Conservation (phyloP, 305 asterid species). For the Fraxinus baroniana region DNA sequence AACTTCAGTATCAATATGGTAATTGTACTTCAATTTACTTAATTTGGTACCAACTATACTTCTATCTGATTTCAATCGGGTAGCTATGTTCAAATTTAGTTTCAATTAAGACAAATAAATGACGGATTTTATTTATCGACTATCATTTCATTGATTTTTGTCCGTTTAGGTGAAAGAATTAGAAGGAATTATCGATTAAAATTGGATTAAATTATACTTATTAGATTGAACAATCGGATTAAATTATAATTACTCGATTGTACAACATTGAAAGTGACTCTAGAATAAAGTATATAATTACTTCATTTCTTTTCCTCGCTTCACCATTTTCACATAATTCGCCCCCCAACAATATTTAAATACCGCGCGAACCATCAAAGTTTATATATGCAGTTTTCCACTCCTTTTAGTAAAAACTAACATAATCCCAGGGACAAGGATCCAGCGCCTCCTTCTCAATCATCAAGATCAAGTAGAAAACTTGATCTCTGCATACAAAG, state of each 20-base stretch:
- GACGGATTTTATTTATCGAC: not conserved
- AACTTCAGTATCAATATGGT: not conserved
- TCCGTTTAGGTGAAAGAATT: not conserved
- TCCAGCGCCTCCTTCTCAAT: not conserved
- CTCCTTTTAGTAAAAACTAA: not conserved
- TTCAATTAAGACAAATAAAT: not conserved
- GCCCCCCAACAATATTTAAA: not conserved
- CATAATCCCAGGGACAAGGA: not conserved
- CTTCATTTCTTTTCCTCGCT: not conserved
- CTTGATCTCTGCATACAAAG: not conserved
- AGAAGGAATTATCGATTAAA: not conserved
- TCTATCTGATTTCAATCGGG: not conserved
- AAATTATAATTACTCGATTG: not conserved
- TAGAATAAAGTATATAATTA: not conserved
- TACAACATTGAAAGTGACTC: not conserved
- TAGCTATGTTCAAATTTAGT: not conserved
- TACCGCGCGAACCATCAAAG: not conserved
- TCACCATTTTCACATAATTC: not conserved
- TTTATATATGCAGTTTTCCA: not conserved
- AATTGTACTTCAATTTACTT: not conserved
- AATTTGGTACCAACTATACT: not conserved
- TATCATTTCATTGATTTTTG: not conserved
- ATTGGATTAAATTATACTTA: not conserved
- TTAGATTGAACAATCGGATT: not conserved
- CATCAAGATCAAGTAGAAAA: not conserved